Conservation (phyloP, 1,139 yeast species). For the Taiozyma sp. region DNA sequence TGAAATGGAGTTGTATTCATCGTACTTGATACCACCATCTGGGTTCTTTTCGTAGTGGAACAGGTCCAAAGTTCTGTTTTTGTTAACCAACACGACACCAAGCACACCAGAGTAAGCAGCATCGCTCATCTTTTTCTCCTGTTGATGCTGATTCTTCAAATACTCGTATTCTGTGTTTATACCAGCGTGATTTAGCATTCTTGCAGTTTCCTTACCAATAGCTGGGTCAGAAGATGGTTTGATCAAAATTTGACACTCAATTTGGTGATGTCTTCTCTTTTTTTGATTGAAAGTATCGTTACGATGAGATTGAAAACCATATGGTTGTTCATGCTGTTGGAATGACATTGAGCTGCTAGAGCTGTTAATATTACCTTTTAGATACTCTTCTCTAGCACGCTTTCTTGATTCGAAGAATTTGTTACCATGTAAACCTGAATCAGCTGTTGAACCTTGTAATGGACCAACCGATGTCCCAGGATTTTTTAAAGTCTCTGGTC, state of each 20-base stretch:
- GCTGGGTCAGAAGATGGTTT: conserved; percentile 59
- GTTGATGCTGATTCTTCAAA: conserved; percentile 44
- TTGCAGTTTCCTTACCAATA: conserved; percentile 55
- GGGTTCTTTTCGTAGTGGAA: conserved; percentile 68
- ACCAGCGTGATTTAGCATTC: conserved; percentile 48
- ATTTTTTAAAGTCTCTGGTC: conserved; percentile 29
- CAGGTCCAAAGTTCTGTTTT: conserved; percentile 52
- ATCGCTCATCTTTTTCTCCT: conserved; percentile 58
- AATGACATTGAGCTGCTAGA: conserved; percentile 29
- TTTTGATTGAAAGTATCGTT: conserved; percentile 26
- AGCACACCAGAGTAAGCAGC: conserved; percentile 79
- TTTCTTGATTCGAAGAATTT: conserved; percentile 13
- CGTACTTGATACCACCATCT: conserved; percentile 72
- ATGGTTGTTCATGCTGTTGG: conserved; percentile 10
- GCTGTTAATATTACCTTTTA: conserved; percentile 17
- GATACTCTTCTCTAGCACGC: conserved; percentile 22
- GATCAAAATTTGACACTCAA: conserved; percentile 62
- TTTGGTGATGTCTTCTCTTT: conserved; percentile 25
- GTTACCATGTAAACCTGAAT: conserved; percentile 1
- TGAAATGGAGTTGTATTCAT: conserved; percentile 71
- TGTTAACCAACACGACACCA: conserved; percentile 67
- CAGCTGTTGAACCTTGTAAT: neutral
- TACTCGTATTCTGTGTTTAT: conserved; percentile 45
- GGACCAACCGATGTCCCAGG: conserved; percentile 20
- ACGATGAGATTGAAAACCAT: conserved; percentile 15